Conservation (phyloP, 257 asterid species). For the Capsicum chinense region DNA sequence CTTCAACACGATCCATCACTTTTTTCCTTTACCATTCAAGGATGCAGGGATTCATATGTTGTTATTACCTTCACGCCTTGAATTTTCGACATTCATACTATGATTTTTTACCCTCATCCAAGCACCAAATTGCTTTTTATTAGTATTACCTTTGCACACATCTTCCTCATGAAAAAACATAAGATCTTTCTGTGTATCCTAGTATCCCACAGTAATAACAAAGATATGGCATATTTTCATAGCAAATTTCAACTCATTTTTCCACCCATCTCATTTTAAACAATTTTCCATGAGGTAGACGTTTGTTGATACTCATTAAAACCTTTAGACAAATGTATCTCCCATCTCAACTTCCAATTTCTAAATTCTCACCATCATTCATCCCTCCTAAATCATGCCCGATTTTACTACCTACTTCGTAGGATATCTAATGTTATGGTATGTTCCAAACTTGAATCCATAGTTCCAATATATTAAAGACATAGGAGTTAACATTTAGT, state of each 20-base stretch:
- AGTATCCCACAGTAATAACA: background rate
- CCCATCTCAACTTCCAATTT: too few relatives aligned
- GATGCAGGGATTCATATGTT: background rate
- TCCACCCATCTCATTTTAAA: background rate
- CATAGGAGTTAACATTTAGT: too few relatives aligned
- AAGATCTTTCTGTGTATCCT: background rate
- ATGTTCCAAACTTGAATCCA: too few relatives aligned
- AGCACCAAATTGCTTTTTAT: background rate
- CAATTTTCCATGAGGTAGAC: background rate
- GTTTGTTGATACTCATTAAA: too few relatives aligned
- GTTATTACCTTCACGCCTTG: background rate
- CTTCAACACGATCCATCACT: background rate
- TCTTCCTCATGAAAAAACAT: background rate
- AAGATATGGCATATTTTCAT: background rate
- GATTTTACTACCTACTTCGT: too few relatives aligned
- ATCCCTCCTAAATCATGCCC: too few relatives aligned
- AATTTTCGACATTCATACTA: too few relatives aligned
- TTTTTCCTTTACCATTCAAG: background rate
- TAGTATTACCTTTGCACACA: background rate
- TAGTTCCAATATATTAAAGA: too few relatives aligned
- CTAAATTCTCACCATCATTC: too few relatives aligned
- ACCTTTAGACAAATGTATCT: too few relatives aligned
- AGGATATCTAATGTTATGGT: too few relatives aligned
- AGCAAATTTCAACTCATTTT: background rate
- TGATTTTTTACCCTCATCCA: background rate